Base-by-base conservation (phyloP, 331 rosid species). In the Pyrus hybrid region DNA sequence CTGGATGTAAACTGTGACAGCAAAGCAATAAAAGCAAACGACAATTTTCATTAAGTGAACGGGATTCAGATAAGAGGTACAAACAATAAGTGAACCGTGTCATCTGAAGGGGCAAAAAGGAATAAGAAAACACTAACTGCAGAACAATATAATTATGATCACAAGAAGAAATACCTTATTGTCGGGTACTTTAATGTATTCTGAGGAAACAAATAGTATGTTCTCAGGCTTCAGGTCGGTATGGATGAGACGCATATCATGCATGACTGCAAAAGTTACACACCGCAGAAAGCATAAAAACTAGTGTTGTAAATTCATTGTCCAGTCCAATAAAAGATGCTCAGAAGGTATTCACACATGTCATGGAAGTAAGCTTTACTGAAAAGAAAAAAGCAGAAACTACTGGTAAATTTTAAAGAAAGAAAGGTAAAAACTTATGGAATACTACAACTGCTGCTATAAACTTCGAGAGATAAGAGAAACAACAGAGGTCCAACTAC, bases 401-500 rank as follows among this genome's bases (percentile, higher is more conserved):
- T 56, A 18, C 22, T 5, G 20, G 60, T 25, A 67, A 37, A 35
- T 32, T 61, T 8, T 66, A 9, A 29, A 56, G 35, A 16, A 37
- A 12, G 49, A 33, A 26, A 61, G 30, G 68, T 58, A 68, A 17
- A 72, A 63, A 68, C 45, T 35, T 26, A 47, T 29, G 29, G 32
- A 49, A 12, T 12, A 8, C 21, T 8, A 29, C 30, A 32, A 68
- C n/a, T 76, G 33, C 66, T 12, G 20, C 65, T 58, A 49, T 41
- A 51, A 72, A 72, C 29, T 72, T 71, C 7, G 61, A 57, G 33
- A 65, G 49, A 20, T 68, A 74, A 82, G 70, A 66, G 65, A 68
- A 77, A 74, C 81, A 60, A 87, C 77, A 80, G 73, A 79, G 74
- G 86, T 81, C 85, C 88, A 83, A 87, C 93, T 89, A 92, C 99